Evolutionary conservation across 2,329 filamentous ascomycete genomes (phyloP), one percentile per base, ranked within the genome.

Genomic region (Lasiodiplodia citricola): DNA sequence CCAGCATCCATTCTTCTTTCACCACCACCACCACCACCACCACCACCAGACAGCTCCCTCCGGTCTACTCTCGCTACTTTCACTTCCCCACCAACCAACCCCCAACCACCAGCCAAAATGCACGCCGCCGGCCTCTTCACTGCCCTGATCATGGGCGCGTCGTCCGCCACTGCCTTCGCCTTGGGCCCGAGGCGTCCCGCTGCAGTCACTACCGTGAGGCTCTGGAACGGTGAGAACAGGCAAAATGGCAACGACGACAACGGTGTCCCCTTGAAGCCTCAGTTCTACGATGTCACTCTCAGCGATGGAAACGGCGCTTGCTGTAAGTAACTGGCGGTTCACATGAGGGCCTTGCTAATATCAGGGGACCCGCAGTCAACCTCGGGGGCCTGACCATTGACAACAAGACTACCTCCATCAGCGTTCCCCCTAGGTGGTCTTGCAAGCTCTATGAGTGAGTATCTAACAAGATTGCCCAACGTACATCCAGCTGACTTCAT

Each of bases 21-120:
- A 38, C 23, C 57, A 60, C 23, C 38, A 58, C 13, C 41, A 60
- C 38, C 57, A 60, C n/a, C 28, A 38, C 23, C 57, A 60, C 23
- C 38, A 58, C 13, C 41, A 60, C 38, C 57, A 60, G 57, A 60
- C 57, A 60, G 57, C 38, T 60, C 28, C 21, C 58, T 51, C 25
- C 58, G 21, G 41, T 51, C 41, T 21, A 21, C 58, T 51, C 23
- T 63, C 58, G 58, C 58, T 63, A 35, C 58, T 18, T 50, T 35
- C 41, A 50, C 41, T 35, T 50, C 21, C 31, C 55, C n/a, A 35
- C 11, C 55, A 41, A 38, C 2, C 55, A 28, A 2, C 25, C 18
- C n/a, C 41, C 7, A 35, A 23, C 11, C 18, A 51, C 25, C 37
- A 51, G 58, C 28, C 58, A 63, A 63, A 25, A 63, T 63, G 58